Percentiles rank a stretch among this genome's conserved stretches.
These are phyloP conservation scores for Pachysandra terminalis DNA, from an alignment of 164 flowering plant genomes.

Conservation along the genomic window DNA sequence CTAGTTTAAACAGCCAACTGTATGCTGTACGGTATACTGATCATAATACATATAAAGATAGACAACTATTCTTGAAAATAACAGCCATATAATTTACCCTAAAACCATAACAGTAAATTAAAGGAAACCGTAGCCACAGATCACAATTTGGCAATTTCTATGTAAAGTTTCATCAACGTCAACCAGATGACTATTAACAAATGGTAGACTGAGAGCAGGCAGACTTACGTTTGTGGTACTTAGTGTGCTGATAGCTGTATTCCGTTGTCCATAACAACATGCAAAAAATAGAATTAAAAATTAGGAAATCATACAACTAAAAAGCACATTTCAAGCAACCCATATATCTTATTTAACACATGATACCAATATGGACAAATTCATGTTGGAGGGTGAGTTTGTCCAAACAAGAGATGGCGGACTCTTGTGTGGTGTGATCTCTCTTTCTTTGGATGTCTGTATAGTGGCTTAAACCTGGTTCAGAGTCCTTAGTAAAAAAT, in stretches of 20 bases:
- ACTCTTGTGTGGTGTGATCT: too few relatives aligned
- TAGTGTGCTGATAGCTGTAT: conserved; percentile 88
- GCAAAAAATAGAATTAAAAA: conserved; percentile 31
- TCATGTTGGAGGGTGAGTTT: too few relatives aligned
- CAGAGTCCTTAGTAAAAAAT: too few relatives aligned
- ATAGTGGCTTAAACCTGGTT: too few relatives aligned
- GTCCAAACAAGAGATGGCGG: too few relatives aligned
- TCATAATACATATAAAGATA: neutral
- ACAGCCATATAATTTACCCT: neutral
- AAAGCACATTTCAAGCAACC: neutral
- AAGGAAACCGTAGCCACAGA: neutral
- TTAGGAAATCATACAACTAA: conserved; percentile 4
- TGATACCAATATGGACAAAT: neutral
- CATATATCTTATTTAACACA: neutral
- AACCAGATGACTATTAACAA: neutral
- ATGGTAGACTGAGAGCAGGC: neutral
- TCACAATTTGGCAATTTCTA: neutral
- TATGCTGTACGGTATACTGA: neutral
- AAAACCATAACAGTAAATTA: conserved; percentile 5
- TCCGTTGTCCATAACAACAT: conserved; percentile 32
- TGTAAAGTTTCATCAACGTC: conserved; percentile 2
- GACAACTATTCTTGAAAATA: neutral
- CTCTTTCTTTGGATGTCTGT: too few relatives aligned
- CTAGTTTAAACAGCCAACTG: neutral
- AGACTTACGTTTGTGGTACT: conserved; percentile 97